A percentile compares a stretch with the other conserved stretches of the same genome.
Evolutionary conservation across 2,329 filamentous ascomycete species (phyloP).

Genomic region (Thermoascus crustaceus): DNA sequence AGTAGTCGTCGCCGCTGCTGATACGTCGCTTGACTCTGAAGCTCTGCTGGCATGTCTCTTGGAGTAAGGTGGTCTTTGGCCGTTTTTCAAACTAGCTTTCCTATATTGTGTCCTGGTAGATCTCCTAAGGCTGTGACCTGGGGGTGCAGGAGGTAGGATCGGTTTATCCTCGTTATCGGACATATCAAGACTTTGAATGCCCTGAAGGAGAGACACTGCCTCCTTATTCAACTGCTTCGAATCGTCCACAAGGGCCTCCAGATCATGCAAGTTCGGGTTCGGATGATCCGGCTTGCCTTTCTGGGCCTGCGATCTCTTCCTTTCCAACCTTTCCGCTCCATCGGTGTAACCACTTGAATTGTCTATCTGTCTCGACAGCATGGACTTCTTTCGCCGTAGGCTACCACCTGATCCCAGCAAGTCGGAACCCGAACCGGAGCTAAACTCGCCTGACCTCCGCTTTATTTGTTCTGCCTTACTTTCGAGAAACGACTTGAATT

Average conservation of each 20-base stretch:
- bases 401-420: conserved; percentile 49
- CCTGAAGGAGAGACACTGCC: conserved; percentile 49
- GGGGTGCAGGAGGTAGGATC: conserved; percentile 67
- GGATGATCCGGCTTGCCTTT: conserved; percentile 44
- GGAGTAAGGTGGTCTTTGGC: conserved; percentile 66
- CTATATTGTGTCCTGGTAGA: conserved; percentile 90
- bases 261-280: conserved; percentile 57
- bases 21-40: conserved; percentile 53
- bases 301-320: conserved; percentile 57
- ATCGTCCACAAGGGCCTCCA: conserved; percentile 78
- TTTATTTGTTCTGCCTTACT: conserved; percentile 86
- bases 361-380: conserved; percentile 87
- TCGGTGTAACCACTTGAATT: conserved; percentile 68
- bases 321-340: conserved; percentile 70
- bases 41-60: conserved; percentile 61
- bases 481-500: conserved; percentile 95
- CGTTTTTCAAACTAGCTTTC: conserved; percentile 74
- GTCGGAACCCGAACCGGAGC: conserved; percentile 47
- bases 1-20: conserved; percentile 31
- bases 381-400: conserved; percentile 82
- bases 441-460: conserved; percentile 67
- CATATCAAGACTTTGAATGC: conserved; percentile 36
- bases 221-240: conserved; percentile 60
- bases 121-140: conserved; percentile 71
- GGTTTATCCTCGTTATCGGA: conserved; percentile 63